Conservation (phyloP, 805 yeast genomes). For the Wickerhamiella sorbophila region DNA sequence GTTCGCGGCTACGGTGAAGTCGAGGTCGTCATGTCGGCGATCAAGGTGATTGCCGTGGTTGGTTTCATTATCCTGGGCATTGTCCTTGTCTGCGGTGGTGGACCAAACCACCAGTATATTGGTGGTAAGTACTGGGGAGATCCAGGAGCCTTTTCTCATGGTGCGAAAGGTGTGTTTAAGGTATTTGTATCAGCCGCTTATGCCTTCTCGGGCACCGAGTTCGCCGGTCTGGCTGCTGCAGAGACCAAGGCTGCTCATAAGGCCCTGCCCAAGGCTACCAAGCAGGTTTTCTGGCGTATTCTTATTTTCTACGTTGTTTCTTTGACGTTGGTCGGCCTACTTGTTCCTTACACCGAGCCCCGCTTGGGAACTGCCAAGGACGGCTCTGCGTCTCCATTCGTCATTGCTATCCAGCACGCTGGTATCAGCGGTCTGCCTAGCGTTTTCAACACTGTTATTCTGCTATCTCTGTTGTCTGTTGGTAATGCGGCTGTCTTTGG, state of each 20-base stretch:
- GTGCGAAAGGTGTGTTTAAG: slow-evolving; percentile 48
- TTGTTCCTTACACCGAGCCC: slow-evolving; percentile 47
- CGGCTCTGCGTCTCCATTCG: slow-evolving; percentile 56
- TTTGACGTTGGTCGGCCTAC: slow-evolving; percentile 41
- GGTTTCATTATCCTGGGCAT: slow-evolving; percentile 50
- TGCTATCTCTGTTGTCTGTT: slow-evolving; percentile 54
- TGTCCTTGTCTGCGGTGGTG: slow-evolving; percentile 32
- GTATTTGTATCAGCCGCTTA: slow-evolving; percentile 56
- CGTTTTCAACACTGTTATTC: slow-evolving; percentile 52
- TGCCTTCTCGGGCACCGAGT: slow-evolving; percentile 62
- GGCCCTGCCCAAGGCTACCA: slow-evolving; percentile 57
- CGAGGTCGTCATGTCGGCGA: slow-evolving; percentile 41
- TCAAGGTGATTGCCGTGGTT: slow-evolving; percentile 43
- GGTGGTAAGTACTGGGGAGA: slow-evolving; percentile 41
- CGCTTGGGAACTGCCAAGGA: slow-evolving; percentile 38
- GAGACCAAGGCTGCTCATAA: slow-evolving; percentile 57
- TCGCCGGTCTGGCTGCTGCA: slow-evolving; percentile 62
- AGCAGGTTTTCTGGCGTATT: slow-evolving; percentile 76
- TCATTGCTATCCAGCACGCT: slow-evolving; percentile 48
- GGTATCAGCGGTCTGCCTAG: slow-evolving; percentile 54
- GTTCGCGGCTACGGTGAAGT: slow-evolving; percentile 52
- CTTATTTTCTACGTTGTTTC: slow-evolving; percentile 52
- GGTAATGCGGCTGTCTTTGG: slow-evolving; percentile 58
- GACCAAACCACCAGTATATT: slow-evolving; percentile 37
- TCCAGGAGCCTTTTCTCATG: slow-evolving; percentile 58